phyloP scores from a whole-genome alignment of 1,284 basidiomycete genomes.

The Lentinula novae-zelandiae region DNA sequence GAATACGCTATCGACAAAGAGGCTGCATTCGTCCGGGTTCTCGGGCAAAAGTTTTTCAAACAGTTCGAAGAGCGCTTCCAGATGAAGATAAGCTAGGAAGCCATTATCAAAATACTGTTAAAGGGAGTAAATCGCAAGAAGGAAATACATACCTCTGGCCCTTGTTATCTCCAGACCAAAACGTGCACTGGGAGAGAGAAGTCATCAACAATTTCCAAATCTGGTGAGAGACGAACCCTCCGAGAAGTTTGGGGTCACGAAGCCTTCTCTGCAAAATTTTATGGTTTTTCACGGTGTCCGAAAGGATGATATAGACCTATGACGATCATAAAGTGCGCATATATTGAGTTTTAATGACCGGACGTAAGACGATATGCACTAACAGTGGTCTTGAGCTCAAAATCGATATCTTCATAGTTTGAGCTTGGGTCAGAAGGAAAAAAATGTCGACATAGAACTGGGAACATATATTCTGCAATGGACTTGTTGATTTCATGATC shows the following conservation, averaged over 20 bases:
- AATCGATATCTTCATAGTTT: conserved; percentile 1
- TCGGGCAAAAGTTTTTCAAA: conserved; percentile 52
- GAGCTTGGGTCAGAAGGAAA: conserved; percentile 12
- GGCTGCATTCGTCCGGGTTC: conserved; percentile 35
- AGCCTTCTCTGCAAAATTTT: conserved; percentile 24
- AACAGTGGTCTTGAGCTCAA: conserved; percentile 16
- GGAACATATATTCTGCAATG: conserved; percentile 19
- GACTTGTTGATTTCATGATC: conserved; percentile 8
- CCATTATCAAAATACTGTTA: not conserved
- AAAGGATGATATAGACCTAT: conserved; percentile 32
- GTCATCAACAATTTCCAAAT: not conserved
- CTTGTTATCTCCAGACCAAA: not conserved
- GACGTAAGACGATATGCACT: conserved; percentile 3
- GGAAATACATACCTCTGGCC: not conserved
- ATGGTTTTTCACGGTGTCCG: conserved; percentile 26
- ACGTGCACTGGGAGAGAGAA: not conserved
- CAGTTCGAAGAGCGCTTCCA: conserved; percentile 54
- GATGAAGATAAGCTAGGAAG: conserved; percentile 46
- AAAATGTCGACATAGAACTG: conserved; percentile 18
- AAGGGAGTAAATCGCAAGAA: not conserved
- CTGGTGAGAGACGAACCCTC: conserved; percentile 27
- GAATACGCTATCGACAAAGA: conserved; percentile 53
- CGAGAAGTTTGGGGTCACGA: conserved; percentile 28
- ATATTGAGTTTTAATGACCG: conserved; percentile 21
- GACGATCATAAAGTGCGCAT: conserved; percentile 20